Evolutionary conservation across 2,329 filamentous ascomycete genomes (phyloP).

Genomic region (Ophiostoma australiae): DNA sequence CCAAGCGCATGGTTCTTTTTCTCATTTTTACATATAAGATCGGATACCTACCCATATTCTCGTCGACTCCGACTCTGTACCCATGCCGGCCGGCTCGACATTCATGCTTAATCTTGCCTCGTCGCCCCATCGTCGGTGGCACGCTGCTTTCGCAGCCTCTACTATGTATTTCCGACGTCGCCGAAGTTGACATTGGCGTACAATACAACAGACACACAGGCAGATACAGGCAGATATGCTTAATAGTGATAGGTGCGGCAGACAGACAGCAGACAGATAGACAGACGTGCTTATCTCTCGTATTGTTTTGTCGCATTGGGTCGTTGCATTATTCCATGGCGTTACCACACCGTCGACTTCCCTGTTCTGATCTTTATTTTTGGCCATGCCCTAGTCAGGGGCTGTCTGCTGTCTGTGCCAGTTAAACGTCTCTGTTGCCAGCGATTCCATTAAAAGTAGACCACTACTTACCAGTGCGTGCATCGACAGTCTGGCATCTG

Average conservation of each 20-base stretch:
- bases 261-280: not conserved
- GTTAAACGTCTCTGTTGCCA: not conserved
- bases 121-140: not conserved
- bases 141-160: not conserved
- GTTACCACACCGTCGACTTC: not conserved
- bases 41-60: not conserved
- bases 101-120: constrained; percentile 10
- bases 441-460: not conserved
- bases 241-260: not conserved
- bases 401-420: not conserved
- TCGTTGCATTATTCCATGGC: not conserved
- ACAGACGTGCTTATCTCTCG: not conserved
- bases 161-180: not conserved
- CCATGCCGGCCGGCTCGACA: constrained; percentile 8
- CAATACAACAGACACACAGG: not conserved
- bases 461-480: not conserved
- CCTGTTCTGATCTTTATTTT: constrained; percentile 9
- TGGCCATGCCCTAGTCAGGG: not conserved
- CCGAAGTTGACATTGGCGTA: not conserved
- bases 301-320: not conserved
- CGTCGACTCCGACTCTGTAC: not conserved
- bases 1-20: not conserved
- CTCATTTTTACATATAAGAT: not conserved
- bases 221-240: not conserved
- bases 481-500: not conserved